Base-by-base conservation (phyloP, 192 early-diverging fungal genomes). In the Helicostylum pulchrum region DNA sequence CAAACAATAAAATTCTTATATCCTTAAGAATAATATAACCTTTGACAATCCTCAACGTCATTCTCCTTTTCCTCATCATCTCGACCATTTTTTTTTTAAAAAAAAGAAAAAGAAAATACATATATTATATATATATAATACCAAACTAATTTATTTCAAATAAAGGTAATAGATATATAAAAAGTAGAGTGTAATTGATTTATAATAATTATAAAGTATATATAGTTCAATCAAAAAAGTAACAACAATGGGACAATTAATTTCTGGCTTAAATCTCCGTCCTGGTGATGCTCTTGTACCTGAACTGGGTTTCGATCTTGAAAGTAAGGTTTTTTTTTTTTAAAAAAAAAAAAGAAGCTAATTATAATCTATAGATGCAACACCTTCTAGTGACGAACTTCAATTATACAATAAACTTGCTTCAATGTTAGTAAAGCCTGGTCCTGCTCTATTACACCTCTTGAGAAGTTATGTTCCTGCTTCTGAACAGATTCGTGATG, bases 401-500 rank as follows among this genome's bases (percentile, higher is more conserved):
- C 75, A 77, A 57, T 61, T 91, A 6, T 84, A 84, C 68, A 68
- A 77, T 50, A 78, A 86, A 63, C 73, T 88, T 15, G 80, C 74
- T 42, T 54, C 74, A 19, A 62, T 87, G 48, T 72, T 90, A 42
- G 64, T 71, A 55, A 70, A 76, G 55, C 85, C 81, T 46, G 77
- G 83, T 17, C 62, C 73, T 26, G 67, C 66, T 26, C 68, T 87
- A 31, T 72, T 92, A 54, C 73, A 87, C 15, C 55, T 75, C 11
- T 73, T 94, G 26, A 42, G 78, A 53, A 64, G 53, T 9, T 94
- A 94, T 75, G 66, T 71, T 21, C 83, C 85, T 31, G 88, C 85
- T 73, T 84, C 85, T 53, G 89, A 92, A 12, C 76, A 80, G 57
- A 94, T 94, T 68, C 83, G 91, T 31, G 72, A 87, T 81, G 96